phyloP scores from a whole-genome alignment of 2,329 filamentous ascomycete species.

The Penicillium paneum region DNA sequence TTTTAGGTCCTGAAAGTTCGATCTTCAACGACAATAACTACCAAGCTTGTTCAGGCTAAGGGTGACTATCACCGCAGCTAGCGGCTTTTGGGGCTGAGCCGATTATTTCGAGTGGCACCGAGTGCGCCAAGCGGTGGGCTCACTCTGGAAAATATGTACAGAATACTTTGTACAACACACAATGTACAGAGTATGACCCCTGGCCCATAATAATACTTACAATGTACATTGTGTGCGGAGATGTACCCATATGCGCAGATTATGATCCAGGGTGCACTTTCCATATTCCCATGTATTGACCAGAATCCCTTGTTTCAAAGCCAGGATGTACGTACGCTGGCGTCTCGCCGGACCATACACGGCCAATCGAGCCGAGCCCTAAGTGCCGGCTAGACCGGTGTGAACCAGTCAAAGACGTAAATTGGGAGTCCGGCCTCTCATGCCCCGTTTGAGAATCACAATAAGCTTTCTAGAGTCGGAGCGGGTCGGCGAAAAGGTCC shows the following conservation, averaged over 20 bases:
- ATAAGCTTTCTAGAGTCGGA: constrained; percentile 1
- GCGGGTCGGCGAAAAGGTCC: background rate
- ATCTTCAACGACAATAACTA: background rate
- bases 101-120: background rate
- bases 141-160: background rate
- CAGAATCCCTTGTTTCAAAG: background rate
- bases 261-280: background rate
- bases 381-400: background rate
- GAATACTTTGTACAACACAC: background rate
- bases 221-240: background rate
- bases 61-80: constrained; percentile 2
- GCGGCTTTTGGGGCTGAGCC: background rate
- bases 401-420: background rate
- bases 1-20: background rate
- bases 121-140: background rate
- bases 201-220: background rate
- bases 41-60: background rate
- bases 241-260: background rate
- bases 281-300: background rate
- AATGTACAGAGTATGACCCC: background rate
- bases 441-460: background rate
- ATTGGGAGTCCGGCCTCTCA: background rate
- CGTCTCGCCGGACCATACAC: background rate
- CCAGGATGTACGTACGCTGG: background rate
- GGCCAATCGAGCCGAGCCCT: background rate